Percentiles rank a stretch among this genome's conserved stretches.
These are phyloP conservation scores for Tubosaeta brunneosetosa DNA, from an alignment of 768 basidiomycete genomes.

Conservation along the genomic window DNA sequence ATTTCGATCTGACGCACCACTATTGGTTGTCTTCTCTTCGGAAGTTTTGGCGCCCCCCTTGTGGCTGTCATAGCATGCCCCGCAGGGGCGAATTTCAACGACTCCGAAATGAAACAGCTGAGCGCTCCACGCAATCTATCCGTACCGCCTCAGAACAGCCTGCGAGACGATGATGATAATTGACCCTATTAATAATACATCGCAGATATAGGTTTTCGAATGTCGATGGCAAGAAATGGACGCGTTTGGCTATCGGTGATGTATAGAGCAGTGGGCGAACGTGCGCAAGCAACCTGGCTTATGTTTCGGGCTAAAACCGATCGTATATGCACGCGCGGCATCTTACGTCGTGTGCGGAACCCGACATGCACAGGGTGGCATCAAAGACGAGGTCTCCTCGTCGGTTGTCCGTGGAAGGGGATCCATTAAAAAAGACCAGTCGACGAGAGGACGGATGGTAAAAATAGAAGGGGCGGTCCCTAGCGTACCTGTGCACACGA, in stretches of 20 bases:
- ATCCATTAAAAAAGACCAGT: conserved; percentile 5
- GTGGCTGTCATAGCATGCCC: conserved; percentile 9
- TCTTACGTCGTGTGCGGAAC: background rate
- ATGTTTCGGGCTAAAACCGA: background rate
- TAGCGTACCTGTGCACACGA: conserved; percentile 6
- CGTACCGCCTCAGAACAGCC: conserved; percentile 5
- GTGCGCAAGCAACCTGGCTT: conserved; percentile 9
- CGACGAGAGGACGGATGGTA: background rate
- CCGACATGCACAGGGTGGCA: background rate
- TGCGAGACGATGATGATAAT: background rate
- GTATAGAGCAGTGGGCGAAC: background rate
- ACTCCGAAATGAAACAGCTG: conserved; percentile 15
- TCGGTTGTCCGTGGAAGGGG: conserved; percentile 3
- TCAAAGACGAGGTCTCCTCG: background rate
- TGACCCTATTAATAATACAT: conserved; percentile 2
- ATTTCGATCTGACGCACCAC: conserved; percentile 1
- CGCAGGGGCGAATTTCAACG: background rate
- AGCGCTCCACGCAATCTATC: conserved; percentile 14
- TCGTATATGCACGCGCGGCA: background rate
- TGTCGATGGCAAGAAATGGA: conserved; percentile 1
- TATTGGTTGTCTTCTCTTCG: background rate
- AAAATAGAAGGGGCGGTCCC: background rate
- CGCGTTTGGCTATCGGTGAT: conserved; percentile 8
- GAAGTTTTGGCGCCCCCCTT: background rate
- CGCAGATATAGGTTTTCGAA: conserved; percentile 2